Evolutionary conservation across 2,329 filamentous ascomycete species (phyloP), one percentile per base, ranked within the genome.

Genomic region (Ascochyta fabae): DNA sequence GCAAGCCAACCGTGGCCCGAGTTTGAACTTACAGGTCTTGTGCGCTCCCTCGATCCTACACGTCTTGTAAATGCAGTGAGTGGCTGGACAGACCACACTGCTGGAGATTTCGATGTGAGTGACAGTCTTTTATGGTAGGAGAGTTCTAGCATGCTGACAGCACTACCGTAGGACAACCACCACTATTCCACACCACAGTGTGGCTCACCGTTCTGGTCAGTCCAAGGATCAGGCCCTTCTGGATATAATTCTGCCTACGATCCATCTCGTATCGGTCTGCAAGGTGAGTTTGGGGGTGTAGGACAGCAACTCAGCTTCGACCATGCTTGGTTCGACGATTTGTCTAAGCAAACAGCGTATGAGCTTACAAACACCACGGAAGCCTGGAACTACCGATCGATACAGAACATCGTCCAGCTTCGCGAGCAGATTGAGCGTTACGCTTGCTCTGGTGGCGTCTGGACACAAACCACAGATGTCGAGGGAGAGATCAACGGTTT

Each of bases 401-500:
- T 86, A 38, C 63, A 81, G 13, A 69, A 84, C 2, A 74, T 84
- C 3, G 61, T 46, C 3, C 81, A 84, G 54, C 70, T 85, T 3
- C 65, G 69, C 12, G 79, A 80, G 2, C 83, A 84, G 56, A 71
- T 80, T 12, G 79, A 84, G 54, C 74, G 74, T 10, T 90, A 80
- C 52, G 80, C 84, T 0, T 91, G 88, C 74, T 88, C 84, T 31
- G 88, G 84, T 0, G 88, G 83, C 10, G 83, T 91, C 0, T 91
- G 87, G 82, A 91, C 88, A 0, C 88, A 91, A 77, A 91, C 88
- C 0, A 89, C 86, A 0, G 88, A 91, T 63, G 88, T 91, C 0
- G 88, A 91, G 69, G 88, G 88, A 4, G 88, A 91, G 69, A 86
- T 91, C 8, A 91, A 91, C 62, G 88, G 88, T 0, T 76, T 91